Base-by-base conservation (phyloP, 2,329 filamentous ascomycete species). In the Ceratocystis ficicola region DNA sequence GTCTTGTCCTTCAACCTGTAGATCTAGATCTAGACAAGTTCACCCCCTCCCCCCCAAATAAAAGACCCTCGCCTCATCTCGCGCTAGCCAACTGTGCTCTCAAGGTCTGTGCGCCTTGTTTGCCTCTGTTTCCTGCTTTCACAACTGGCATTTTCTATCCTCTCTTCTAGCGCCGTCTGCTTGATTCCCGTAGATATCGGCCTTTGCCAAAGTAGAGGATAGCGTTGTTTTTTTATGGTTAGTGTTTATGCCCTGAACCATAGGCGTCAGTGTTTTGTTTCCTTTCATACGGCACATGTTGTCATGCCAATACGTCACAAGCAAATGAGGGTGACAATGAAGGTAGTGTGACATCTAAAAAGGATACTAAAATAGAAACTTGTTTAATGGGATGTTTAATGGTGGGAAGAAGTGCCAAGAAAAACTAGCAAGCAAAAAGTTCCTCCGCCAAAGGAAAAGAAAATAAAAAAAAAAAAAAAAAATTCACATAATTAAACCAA, bases 361-460 rank as follows among this genome's bases (percentile, higher is more conserved):
- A 57, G 32, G 15, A 32, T 25, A 50, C 22, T 12, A 57, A 57
- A 57, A 57, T 57, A 57, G 52, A 28, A 57, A 6, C 52, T 57
- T 57, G 52, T 57, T 57, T 57, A 57, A 57, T 57, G 20, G 25
- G 15, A 57, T 57, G 50, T 57, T 57, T 57, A 57, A 57, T 57
- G 22, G 52, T 30, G 8, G 25, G 28, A 32, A 28, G 25, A 32
- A 30, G 15, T 57, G 52, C 52, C 52, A 57, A 57, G 52, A 57
- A 41, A n/a, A 17, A 28, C 22, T 17, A 57, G 28, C n/a, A 57
- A 57, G 10, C 52, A 57, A 57, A 57, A 57, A 57, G 52, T 57
- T 25, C 50, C 50, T 25, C 50, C 22, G 10, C 10, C 36, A 10
- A 41, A 12, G 12, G 15, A 41, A 10, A 30, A 55, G 8, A 15